Base-by-base conservation (phyloP, 306 rosid genomes). In the Medicago arabica region DNA sequence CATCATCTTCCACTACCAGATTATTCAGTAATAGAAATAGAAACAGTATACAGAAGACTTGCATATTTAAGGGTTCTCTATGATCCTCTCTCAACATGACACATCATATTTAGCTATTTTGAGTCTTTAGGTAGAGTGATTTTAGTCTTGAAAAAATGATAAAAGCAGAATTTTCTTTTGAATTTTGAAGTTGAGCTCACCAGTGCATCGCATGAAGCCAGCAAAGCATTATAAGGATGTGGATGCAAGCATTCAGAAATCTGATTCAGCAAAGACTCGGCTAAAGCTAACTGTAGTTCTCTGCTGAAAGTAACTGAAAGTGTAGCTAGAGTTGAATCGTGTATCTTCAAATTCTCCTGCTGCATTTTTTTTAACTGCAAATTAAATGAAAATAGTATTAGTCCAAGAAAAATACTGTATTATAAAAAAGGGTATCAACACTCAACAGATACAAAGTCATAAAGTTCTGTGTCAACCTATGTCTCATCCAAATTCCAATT, bases 201-300 rank as follows among this genome's bases (percentile, higher is more conserved):
- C 96, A 81, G 65, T 80, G 23, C 62, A 72, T 89, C 87, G 74
- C 93, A 93, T 51, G 96, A 84, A 23, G 79, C 85, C 57, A 89
- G 80, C 82, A 88, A 84, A 79, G 81, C 84, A 86, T 91, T 87
- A 75, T 84, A 91, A 49, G 91, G 90, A 71, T 86, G 15, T 28
- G 87, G 83, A 78, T 51, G 5, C 38, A 64, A 71, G 72, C 84
- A 77, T 41, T 36, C 41, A 47, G 87, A 77, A 77, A 91, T 79
- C 82, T 81, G 90, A 82, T 88, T 72, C 76, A 93, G 86, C 25
- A 91, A 65, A 87, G 84, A 75, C 86, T 93, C 92, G 0, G 97
- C 98, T 77, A 88, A 82, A 80, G 85, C 91, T 80, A 93, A 78
- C 71, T 91, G 86, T 40, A 81, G 82, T 25, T 74, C 89, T 79